phyloP scores from a whole-genome alignment of 345 rosid genomes.

The Capsella bursapastoris region DNA sequence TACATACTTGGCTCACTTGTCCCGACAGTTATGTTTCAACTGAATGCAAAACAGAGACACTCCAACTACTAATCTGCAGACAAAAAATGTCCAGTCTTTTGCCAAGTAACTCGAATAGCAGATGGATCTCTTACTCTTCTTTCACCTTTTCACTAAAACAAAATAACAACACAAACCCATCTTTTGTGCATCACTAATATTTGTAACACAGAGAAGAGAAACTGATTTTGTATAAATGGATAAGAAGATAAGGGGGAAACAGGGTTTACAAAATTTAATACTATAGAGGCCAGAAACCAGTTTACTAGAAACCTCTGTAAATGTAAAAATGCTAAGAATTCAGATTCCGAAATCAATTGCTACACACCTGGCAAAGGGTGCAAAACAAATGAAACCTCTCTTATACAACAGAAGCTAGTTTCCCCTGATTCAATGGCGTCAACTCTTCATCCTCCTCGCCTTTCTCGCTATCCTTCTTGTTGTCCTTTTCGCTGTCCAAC shows the following conservation, averaged over 20 bases:
- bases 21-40: slow-evolving; percentile 12
- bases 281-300: slow-evolving; percentile 26
- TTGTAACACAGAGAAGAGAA: slow-evolving; percentile 13
- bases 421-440: slow-evolving; percentile 51
- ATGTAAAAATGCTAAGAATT: slow-evolving; percentile 17
- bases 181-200: not conserved
- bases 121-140: not conserved
- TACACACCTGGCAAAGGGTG: slow-evolving; percentile 22
- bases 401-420: slow-evolving; percentile 54
- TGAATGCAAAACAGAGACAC: not conserved
- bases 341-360: slow-evolving; percentile 16
- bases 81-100: slow-evolving; percentile 2
- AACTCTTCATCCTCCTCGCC: slow-evolving; percentile 42
- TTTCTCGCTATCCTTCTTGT: slow-evolving; percentile 14
- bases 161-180: slow-evolving; percentile 5
- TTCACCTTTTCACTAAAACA: slow-evolving; percentile 1
- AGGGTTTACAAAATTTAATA: slow-evolving; percentile 38
- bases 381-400: slow-evolving; percentile 20
- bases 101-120: too few species aligned
- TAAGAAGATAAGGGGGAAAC: not conserved
- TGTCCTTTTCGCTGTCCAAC: not conserved
- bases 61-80: not conserved
- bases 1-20: not conserved
- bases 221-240: slow-evolving; percentile 33
- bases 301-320: slow-evolving; percentile 18